Evolutionary conservation across 495 filamentous ascomycete genomes (phyloP).

Genomic region (Penicillium angulare): DNA sequence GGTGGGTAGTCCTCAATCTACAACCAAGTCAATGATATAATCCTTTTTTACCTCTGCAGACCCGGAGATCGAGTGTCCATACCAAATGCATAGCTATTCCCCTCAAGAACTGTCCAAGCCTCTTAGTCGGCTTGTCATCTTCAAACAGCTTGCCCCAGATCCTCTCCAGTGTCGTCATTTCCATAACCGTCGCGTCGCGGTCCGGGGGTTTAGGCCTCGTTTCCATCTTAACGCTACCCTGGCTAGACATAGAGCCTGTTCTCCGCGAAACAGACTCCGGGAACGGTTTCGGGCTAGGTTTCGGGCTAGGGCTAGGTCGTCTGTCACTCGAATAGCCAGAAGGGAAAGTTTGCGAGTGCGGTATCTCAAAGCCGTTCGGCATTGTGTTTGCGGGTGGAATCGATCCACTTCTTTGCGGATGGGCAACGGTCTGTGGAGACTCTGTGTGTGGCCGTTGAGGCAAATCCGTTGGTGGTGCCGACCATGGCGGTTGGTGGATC

Average conservation of each 20-base stretch:
- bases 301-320: too few relatives aligned
- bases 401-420: slow-evolving; percentile 15
- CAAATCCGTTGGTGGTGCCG: slow-evolving; percentile 18
- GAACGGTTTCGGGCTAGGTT: slow-evolving; percentile 22
- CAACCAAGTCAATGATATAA: slow-evolving; percentile 18
- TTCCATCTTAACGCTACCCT: slow-evolving; percentile 30
- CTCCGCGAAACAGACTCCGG: slow-evolving; percentile 22
- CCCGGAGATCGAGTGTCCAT: slow-evolving; percentile 22
- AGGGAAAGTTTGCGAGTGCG: slow-evolving; percentile 41
- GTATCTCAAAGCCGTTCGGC: slow-evolving; percentile 28
- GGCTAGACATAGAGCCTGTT: slow-evolving; percentile 33
- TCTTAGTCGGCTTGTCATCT: slow-evolving; percentile 61
- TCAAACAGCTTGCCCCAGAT: slow-evolving; percentile 81
- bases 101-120: slow-evolving; percentile 69
- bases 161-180: slow-evolving; percentile 61
- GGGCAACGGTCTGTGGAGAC: slow-evolving; percentile 20
- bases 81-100: slow-evolving; percentile 80
- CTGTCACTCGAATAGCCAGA: slow-evolving; percentile 18
- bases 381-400: slow-evolving; percentile 19
- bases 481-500: slow-evolving; percentile 30
- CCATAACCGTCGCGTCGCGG: slow-evolving; percentile 46
- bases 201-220: slow-evolving; percentile 44
- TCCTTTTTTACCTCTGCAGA: not conserved
- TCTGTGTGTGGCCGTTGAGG: slow-evolving; percentile 31
- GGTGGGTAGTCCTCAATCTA: slow-evolving; percentile 79